Conservation (phyloP, 805 yeast genomes). For the Teunomyces panamensis region DNA sequence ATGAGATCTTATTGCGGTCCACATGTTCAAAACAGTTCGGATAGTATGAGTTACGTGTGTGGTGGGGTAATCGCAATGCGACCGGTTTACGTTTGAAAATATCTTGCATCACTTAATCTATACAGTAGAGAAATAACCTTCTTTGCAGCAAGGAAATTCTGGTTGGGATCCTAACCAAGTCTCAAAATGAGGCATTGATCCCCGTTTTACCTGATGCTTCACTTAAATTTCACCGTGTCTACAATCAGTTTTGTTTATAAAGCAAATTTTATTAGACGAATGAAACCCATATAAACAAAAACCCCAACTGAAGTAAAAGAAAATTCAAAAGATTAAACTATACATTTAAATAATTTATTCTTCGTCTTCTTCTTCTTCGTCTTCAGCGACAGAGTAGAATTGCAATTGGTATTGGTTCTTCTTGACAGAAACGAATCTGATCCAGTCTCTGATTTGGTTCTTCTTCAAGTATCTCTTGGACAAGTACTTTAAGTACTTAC, state of each 20-base stretch:
- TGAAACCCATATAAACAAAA: conserved; percentile 9
- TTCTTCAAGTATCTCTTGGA: conserved; percentile 99
- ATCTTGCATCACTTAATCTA: too few species aligned
- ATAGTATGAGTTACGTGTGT: too few species aligned
- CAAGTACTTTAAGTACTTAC: conserved; percentile 99
- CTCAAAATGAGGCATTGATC: too few species aligned
- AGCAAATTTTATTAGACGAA: conserved; percentile 9
- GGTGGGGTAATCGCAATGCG: too few species aligned
- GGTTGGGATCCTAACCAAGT: too few species aligned
- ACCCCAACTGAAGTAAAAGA: conserved; percentile 5
- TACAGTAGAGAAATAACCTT: too few species aligned
- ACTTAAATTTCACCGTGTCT: not conserved
- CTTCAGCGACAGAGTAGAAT: conserved; percentile 96
- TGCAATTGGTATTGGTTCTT: conserved; percentile 95
- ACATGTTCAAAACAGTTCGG: too few species aligned
- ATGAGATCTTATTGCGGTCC: too few species aligned
- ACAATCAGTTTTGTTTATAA: conserved; percentile 4
- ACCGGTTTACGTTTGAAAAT: too few species aligned
- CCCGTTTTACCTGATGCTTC: too few species aligned
- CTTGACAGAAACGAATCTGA: conserved; percentile 95
- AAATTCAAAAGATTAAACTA: conserved; percentile 6
- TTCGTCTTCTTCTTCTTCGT: conserved; percentile 89
- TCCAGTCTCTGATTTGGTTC: conserved; percentile 99
- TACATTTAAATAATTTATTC: conserved; percentile 53
- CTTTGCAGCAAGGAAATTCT: too few species aligned